Evolutionary conservation across 1,284 basidiomycete species (phyloP).

Genomic region (Takashimella tepidaria): DNA sequence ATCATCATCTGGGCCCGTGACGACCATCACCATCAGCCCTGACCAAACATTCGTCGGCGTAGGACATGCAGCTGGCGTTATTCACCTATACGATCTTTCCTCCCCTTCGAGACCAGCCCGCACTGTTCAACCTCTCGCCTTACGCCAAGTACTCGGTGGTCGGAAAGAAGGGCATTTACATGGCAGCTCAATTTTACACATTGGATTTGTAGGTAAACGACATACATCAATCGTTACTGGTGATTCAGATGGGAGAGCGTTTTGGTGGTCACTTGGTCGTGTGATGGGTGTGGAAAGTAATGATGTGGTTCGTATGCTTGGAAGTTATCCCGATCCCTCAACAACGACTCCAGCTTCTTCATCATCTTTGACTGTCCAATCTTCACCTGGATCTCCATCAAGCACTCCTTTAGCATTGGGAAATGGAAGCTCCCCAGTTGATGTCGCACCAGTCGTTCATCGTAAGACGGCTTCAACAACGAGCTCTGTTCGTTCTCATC

Average conservation of each 20-base stretch:
- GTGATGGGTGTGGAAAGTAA: constrained; percentile 92
- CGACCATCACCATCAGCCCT: constrained; percentile 81
- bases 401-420: not conserved
- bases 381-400: constrained; percentile 9
- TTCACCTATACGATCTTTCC: constrained; percentile 80
- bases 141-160: constrained; percentile 61
- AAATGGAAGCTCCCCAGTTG: too few relatives aligned
- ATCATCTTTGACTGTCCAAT: constrained; percentile 7
- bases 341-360: not conserved
- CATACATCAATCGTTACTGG: constrained; percentile 92
- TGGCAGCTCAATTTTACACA: constrained; percentile 76
- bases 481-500: constrained; percentile 35
- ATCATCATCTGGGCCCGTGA: constrained; percentile 69
- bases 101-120: constrained; percentile 54
- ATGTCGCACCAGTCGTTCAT: not conserved
- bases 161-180: constrained; percentile 86
- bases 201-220: constrained; percentile 87
- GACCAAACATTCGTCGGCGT: constrained; percentile 91
- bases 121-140: constrained; percentile 29
- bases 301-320: constrained; percentile 89
- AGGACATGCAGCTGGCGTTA: constrained; percentile 78
- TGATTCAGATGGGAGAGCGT: constrained; percentile 85
- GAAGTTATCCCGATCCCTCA: constrained; percentile 66
- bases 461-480: constrained; percentile 19
- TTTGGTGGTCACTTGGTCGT: constrained; percentile 92